Percentiles rank a stretch among this genome's conserved stretches.
Evolutionary conservation across 441 rosid species (phyloP).

Genomic region (Gossypium gossypioides): DNA sequence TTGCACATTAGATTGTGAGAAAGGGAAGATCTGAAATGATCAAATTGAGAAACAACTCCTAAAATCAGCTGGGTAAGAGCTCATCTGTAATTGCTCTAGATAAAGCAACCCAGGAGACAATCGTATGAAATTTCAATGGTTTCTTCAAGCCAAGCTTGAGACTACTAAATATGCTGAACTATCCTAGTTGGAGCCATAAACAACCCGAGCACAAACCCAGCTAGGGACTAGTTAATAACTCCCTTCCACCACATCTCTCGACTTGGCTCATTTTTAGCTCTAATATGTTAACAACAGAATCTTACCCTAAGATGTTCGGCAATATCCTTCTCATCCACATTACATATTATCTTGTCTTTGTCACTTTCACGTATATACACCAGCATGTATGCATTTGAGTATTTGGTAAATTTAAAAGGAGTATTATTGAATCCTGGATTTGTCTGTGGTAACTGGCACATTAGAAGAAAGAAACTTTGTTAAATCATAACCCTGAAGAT

Average conservation of each 20-base stretch:
- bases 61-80: conserved; percentile 9
- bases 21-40: not conserved
- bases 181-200: conserved; percentile 5
- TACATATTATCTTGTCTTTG: conserved; percentile 46
- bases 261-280: conserved; percentile 5
- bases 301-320: conserved; percentile 47
- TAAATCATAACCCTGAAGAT: not conserved
- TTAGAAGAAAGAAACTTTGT: conserved; percentile 6
- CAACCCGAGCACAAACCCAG: not conserved
- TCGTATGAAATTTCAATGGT: conserved; percentile 5
- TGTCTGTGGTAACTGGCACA: conserved; percentile 35
- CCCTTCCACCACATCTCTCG: not conserved
- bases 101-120: conserved; percentile 1
- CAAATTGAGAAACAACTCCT: not conserved
- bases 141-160: conserved; percentile 13
- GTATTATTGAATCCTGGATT: conserved; percentile 44
- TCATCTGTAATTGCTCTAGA: conserved; percentile 8
- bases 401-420: conserved; percentile 44
- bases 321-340: conserved; percentile 48
- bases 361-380: conserved; percentile 52
- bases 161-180: not conserved
- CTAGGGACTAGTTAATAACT: not conserved
- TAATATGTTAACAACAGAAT: conserved; percentile 10
- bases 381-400: conserved; percentile 51
- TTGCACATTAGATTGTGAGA: not conserved